Base-by-base conservation (phyloP, 2,329 filamentous ascomycete genomes). In the Lecanicillium sp. region DNA sequence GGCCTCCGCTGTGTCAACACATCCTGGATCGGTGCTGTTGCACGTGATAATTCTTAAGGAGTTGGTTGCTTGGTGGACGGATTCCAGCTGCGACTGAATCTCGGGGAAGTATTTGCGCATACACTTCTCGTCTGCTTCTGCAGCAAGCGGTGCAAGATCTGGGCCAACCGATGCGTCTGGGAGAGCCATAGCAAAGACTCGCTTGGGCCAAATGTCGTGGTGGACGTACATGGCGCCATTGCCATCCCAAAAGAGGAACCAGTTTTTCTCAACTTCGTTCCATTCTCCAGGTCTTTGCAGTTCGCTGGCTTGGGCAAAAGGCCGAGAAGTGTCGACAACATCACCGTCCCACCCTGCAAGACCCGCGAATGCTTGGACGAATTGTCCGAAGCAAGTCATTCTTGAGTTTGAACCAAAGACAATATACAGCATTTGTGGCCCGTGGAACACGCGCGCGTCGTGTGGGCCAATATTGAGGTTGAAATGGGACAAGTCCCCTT, bases 11-110 rank as follows among this genome's bases (percentile, higher is more conserved):
- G 63, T 58, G 31, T 58, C 56, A 1, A 51, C 35, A 49, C 76
- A 79, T 0, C 14, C 38, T 0, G 56, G 46, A 31, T 78, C 72
- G 2, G 56, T 46, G 2, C 69, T 62, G 8, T 57, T 55, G 56
- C 76, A 79, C 37, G 77, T 57, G 3, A 74, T 79, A 28, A 79
- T 55, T 2, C 64, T 55, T 1, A 79, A 59, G 2, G 72, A 74
- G 51, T 80, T 80, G 15, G 73, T 78, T 5, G 75, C 69, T 51
- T 80, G 75, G 48, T 79, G 75, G 20, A 78, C 66, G 0, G 63
- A 69, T 49, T 74, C 69, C 17, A 61, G 44, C 4, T 58, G 42
- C 0, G 48, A 44, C 1, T 49, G 48, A 1, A 62, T 37, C 11
- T 51, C 45, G 0, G 73, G 71, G 38, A 77, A 57, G 44, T 66